A percentile compares a stretch with the other conserved stretches of the same genome.
Evolutionary conservation across 345 rosid genomes (phyloP).

Genomic region (Raphanus sativus): DNA sequence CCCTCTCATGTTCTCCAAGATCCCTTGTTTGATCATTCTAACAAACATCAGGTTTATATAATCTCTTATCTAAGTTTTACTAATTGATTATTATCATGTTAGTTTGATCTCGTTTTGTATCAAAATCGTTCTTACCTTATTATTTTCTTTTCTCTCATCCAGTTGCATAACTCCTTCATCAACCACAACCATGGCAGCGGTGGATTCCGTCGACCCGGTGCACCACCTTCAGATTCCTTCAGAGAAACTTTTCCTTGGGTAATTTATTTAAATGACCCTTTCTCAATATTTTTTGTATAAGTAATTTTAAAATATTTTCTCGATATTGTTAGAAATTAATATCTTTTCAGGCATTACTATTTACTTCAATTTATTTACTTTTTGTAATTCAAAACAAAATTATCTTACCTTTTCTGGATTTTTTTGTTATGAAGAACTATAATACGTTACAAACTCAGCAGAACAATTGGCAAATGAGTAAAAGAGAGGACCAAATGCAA

Average conservation of each 20-base stretch:
- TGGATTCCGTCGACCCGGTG: not conserved
- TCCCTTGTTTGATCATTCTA: conserved; percentile 42
- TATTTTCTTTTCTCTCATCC: not conserved
- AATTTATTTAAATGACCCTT: not conserved
- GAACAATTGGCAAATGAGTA: conserved; percentile 34
- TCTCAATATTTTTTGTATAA: not conserved
- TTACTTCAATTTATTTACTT: not conserved
- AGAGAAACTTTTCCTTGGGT: conserved; percentile 19
- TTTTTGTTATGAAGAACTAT: conserved; percentile 26
- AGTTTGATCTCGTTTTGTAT: not conserved
- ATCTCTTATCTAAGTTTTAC: not conserved
- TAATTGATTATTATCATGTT: not conserved
- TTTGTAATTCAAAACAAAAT: not conserved
- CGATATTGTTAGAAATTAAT: not conserved
- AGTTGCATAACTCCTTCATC: conserved; percentile 16
- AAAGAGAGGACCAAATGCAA: conserved; percentile 68
- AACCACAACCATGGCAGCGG: not conserved
- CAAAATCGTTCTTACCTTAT: not conserved
- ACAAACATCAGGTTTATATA: conserved; percentile 27
- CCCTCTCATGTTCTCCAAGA: conserved; percentile 57
- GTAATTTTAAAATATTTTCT: not conserved
- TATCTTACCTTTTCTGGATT: not conserved
- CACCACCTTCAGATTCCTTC: not conserved
- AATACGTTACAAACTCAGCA: conserved; percentile 29
- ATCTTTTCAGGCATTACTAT: not conserved